phyloP scores from a whole-genome alignment of 2,329 filamentous ascomycete species.

The Colletotrichum tofieldiae region DNA sequence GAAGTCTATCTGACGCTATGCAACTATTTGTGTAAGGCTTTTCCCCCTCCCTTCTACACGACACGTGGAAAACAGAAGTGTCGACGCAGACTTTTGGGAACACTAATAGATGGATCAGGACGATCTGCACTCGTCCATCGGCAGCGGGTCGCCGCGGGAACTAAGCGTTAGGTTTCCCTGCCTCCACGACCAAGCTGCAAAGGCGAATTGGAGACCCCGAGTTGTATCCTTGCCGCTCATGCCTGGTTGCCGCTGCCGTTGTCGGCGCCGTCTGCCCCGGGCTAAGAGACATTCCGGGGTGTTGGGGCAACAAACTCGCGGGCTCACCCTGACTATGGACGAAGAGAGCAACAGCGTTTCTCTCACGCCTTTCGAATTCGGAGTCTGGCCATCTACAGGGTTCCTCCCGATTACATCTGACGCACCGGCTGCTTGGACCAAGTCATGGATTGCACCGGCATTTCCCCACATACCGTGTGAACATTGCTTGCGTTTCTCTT shows the following conservation, averaged over 20 bases:
- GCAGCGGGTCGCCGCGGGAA: not conserved
- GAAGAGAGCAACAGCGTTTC: not conserved
- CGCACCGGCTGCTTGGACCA: conserved; percentile 6
- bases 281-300: not conserved
- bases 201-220: not conserved
- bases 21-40: not conserved
- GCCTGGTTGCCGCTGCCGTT: not conserved
- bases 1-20: not conserved
- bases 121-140: not conserved
- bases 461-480: not conserved
- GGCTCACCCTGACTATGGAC: not conserved
- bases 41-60: not conserved
- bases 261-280: not conserved
- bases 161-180: not conserved
- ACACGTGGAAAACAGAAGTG: not conserved
- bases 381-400: not conserved
- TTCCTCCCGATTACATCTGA: not conserved
- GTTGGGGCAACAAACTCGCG: not conserved
- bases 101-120: too few relatives aligned
- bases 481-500: too few relatives aligned
- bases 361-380: not conserved
- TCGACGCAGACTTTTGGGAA: not conserved
- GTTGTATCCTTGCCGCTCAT: not conserved
- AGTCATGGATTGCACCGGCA: not conserved
- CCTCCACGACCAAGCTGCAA: too few relatives aligned